These are phyloP conservation scores for Luzula sylvatica DNA, from an alignment of 176 grass and related monocot species.

Conservation along the genomic window DNA sequence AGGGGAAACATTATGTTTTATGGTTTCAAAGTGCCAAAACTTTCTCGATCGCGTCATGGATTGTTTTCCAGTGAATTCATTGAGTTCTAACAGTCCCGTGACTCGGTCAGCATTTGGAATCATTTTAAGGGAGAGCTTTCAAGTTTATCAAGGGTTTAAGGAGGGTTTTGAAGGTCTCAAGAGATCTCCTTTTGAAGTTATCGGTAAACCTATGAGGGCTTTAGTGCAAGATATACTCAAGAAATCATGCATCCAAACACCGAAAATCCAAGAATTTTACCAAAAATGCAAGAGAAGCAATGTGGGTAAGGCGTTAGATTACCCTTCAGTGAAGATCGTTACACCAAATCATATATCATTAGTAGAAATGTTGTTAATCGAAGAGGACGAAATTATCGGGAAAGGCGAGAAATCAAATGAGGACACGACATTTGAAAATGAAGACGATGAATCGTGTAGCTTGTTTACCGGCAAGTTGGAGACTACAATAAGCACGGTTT, in stretches of 20 bases:
- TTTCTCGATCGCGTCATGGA: conserved; percentile 74
- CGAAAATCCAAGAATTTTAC: conserved; percentile 69
- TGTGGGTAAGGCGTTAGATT: conserved; percentile 46
- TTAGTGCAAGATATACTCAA: conserved; percentile 45
- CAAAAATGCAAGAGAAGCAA: conserved; percentile 59
- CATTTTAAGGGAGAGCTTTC: conserved; percentile 86
- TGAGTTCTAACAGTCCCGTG: conserved; percentile 30
- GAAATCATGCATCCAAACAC: conserved; percentile 61
- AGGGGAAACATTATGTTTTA: conserved; percentile 29
- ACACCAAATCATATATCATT: conserved; percentile 28
- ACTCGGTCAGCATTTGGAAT: conserved; percentile 51
- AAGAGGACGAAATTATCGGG: background rate
- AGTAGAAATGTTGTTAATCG: conserved; percentile 23
- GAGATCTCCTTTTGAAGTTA: conserved; percentile 8
- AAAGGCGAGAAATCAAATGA: conserved; percentile 4
- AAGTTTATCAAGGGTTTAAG: conserved; percentile 54
- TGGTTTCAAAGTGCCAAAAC: conserved; percentile 55
- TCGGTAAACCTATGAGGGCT: conserved; percentile 18
- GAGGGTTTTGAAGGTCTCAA: conserved; percentile 39
- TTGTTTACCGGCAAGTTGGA: conserved; percentile 44
- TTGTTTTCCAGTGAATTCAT: conserved; percentile 40
- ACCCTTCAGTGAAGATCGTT: conserved; percentile 68
- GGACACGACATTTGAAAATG: background rate
- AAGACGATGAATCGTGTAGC: background rate
- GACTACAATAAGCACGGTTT: conserved; percentile 81